These are phyloP conservation scores for Lachnellula hyalina DNA, from an alignment of 2,329 filamentous ascomycete genomes.

Conservation along the genomic window DNA sequence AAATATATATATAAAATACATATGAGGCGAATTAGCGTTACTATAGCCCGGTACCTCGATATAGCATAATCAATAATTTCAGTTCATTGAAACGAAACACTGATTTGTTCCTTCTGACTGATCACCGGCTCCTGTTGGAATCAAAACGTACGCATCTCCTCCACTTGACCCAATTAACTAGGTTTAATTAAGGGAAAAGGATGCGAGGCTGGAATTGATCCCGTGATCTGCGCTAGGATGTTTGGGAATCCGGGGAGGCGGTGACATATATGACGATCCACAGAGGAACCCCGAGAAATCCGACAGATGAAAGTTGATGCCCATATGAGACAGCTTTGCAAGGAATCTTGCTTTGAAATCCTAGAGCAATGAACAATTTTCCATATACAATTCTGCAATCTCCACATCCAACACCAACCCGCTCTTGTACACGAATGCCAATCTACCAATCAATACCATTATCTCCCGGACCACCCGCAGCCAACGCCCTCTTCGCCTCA, in stretches of 20 bases:
- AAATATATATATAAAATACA: not conserved
- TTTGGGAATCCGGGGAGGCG: no score
- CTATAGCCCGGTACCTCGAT: not conserved
- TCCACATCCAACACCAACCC: not conserved
- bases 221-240: no score
- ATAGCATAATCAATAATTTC: not conserved
- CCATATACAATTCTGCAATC: not conserved
- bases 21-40: no score
- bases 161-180: not conserved
- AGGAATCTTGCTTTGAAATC: not conserved
- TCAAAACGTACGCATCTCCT: not conserved
- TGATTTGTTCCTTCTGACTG: not conserved
- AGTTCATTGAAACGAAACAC: not conserved
- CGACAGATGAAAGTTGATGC: no score
- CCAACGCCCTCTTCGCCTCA: slow-evolving; percentile 17
- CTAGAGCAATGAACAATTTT: not conserved
- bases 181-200: no score
- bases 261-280: no score
- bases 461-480: slow-evolving; percentile 15
- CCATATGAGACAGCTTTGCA: not conserved
- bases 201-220: no score
- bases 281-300: no score
- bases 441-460: slow-evolving; percentile 28
- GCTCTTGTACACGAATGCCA: not conserved
- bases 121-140: not conserved